Percentiles rank a stretch among this genome's conserved stretches.
Conservation (phyloP, 441 rosid genomes). For the Gossypium gossypioides region DNA sequence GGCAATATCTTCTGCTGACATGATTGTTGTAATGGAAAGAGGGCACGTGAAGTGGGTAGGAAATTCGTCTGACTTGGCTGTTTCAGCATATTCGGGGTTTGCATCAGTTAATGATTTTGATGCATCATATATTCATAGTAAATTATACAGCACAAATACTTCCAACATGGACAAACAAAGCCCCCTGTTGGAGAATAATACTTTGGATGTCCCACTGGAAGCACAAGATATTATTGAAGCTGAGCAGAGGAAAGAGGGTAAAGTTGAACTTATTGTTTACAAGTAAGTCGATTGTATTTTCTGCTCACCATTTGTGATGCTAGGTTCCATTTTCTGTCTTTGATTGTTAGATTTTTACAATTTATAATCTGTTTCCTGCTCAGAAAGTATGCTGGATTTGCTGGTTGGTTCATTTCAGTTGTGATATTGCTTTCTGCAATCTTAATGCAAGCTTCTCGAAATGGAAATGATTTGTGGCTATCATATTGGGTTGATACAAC, state of each 20-base stretch:
- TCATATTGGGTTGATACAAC: constrained; percentile 88
- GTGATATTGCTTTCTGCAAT: constrained; percentile 68
- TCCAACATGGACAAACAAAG: constrained; percentile 24
- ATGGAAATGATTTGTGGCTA: constrained; percentile 91
- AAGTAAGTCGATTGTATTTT: constrained; percentile 36
- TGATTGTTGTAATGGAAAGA: constrained; percentile 72
- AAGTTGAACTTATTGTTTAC: constrained; percentile 69
- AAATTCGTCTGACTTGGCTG: constrained; percentile 47
- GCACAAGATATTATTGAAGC: constrained; percentile 48
- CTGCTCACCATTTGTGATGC: not conserved
- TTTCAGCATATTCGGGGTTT: constrained; percentile 37
- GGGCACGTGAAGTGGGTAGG: constrained; percentile 77
- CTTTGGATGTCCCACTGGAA: constrained; percentile 27
- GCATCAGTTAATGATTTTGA: constrained; percentile 44
- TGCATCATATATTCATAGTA: constrained; percentile 21
- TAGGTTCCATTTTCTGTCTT: constrained; percentile 10
- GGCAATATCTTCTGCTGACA: constrained; percentile 83
- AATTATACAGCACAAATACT: constrained; percentile 19
- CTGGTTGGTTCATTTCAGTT: constrained; percentile 64
- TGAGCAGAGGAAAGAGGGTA: constrained; percentile 80
- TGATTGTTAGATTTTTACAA: not conserved
- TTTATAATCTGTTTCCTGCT: constrained; percentile 1
- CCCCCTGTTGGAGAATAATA: constrained; percentile 23
- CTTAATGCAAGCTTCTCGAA: constrained; percentile 93
- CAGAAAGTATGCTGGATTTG: constrained; percentile 79